Evolutionary conservation across 2,329 filamentous ascomycete species (phyloP), one percentile per base, ranked within the genome.

Genomic region (Aspergillus arachidicola): DNA sequence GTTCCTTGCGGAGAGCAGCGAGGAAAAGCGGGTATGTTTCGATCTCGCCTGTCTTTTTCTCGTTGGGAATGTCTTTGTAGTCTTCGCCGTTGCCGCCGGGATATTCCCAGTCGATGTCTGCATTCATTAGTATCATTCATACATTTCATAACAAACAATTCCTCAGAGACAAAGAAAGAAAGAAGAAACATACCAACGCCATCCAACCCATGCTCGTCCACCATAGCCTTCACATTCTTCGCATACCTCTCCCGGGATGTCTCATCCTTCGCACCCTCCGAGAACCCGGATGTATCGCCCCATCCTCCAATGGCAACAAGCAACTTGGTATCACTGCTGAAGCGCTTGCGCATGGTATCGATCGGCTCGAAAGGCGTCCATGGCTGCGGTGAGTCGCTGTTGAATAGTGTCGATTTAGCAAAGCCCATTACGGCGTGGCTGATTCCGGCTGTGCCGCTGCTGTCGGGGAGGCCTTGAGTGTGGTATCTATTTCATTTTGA

Each of bases 261-360:
- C 1, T 84, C 80, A 4, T 82, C 82, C 57, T 80, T 81, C 1
- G 87, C 86, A 0, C 84, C 89, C 1, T 48, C 74, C 0, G 84
- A 83, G 70, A 91, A 93, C 0, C 89, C 90, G 7, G 76, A 73
- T 0, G 85, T 88, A 64, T 92, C 88, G 0, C 89, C 90, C 90
- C 91, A 93, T 58, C 90, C 91, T 12, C 91, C 91, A 66, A 93
- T 87, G 23, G 91, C 89, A 43, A 93, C 83, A 79, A 90, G 84
- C 26, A 93, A 76, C 68, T 90, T 88, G 23, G 88, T 88, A 30
- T 80, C 80, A 0, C 82, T 73, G 14, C 80, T 72, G 60, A 87
- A 89, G 23, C 86, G 78, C 30, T 77, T 76, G 21, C 86, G 83
- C 51, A 87, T 79, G 4, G 82, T 80, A 0, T 76, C 71, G 2